Evolutionary conservation across 2,329 filamentous ascomycete genomes (phyloP).

Genomic region (Blastomyces silverae): DNA sequence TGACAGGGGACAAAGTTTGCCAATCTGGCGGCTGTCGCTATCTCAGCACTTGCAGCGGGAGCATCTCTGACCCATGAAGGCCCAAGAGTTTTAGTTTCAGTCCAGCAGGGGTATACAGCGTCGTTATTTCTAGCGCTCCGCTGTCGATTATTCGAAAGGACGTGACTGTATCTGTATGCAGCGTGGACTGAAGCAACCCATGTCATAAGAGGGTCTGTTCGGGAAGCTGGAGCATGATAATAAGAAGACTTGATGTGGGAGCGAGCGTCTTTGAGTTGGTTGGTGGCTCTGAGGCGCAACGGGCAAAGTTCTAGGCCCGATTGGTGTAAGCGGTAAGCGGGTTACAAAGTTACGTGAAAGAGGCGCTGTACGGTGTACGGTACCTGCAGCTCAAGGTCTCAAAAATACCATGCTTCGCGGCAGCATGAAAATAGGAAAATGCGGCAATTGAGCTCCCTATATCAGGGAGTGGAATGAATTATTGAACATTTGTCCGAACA

Average conservation of each 20-base stretch:
- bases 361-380: background rate
- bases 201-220: background rate
- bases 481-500: background rate
- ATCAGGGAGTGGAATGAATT: background rate
- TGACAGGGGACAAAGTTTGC: background rate
- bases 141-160: background rate
- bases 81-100: background rate
- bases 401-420: background rate
- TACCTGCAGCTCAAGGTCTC: background rate
- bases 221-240: background rate
- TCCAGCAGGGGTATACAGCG: slow-evolving; percentile 4
- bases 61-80: background rate
- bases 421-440: background rate
- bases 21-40: background rate
- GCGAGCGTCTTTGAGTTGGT: background rate
- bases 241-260: background rate
- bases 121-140: background rate
- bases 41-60: background rate
- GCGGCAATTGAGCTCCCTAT: background rate
- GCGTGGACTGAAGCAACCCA: background rate
- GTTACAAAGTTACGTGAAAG: background rate
- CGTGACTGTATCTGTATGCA: background rate
- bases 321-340: background rate
- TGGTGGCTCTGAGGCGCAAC: background rate
- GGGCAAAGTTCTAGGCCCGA: slow-evolving; percentile 1